Conservation (phyloP, 129 eudicot species). For the Tagetes erecta region DNA sequence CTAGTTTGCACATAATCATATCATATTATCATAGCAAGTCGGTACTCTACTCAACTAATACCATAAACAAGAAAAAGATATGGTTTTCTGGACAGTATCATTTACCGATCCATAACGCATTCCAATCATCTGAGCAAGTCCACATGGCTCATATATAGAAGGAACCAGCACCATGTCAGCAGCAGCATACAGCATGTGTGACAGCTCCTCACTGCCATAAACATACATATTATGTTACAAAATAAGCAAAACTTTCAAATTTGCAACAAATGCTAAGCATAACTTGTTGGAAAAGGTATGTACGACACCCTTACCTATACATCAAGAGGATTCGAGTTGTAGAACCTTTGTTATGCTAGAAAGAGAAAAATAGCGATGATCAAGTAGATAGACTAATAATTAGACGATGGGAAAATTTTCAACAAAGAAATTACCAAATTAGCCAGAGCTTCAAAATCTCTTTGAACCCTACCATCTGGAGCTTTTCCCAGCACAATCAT, state of each 20-base stretch:
- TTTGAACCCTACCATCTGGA: slow-evolving; percentile 55
- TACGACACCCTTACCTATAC: slow-evolving; percentile 55
- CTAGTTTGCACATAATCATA: too few species aligned
- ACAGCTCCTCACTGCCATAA: slow-evolving; percentile 76
- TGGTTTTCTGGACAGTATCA: not conserved
- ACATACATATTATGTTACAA: slow-evolving; percentile 3
- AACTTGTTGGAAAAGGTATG: not conserved
- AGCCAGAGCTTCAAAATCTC: slow-evolving; percentile 59
- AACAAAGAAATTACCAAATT: slow-evolving; percentile 40
- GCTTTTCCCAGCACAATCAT: slow-evolving; percentile 69
- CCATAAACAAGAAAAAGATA: not conserved
- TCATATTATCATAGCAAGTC: not conserved
- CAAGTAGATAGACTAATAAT: not conserved
- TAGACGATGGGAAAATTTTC: not conserved
- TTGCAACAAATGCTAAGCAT: not conserved
- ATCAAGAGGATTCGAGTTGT: slow-evolving; percentile 69
- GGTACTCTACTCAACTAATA: not conserved
- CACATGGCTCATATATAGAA: slow-evolving; percentile 92
- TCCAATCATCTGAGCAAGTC: slow-evolving; percentile 90
- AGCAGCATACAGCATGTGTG: slow-evolving; percentile 85
- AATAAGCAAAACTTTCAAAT: not conserved
- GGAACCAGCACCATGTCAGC: slow-evolving; percentile 88
- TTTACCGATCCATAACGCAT: slow-evolving; percentile 91
- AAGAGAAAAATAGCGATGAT: slow-evolving; percentile 19
- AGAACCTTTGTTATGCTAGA: slow-evolving; percentile 76